These are phyloP conservation scores for Gamarada debralockiae DNA, from an alignment of 495 filamentous ascomycete genomes.

Conservation along the genomic window DNA sequence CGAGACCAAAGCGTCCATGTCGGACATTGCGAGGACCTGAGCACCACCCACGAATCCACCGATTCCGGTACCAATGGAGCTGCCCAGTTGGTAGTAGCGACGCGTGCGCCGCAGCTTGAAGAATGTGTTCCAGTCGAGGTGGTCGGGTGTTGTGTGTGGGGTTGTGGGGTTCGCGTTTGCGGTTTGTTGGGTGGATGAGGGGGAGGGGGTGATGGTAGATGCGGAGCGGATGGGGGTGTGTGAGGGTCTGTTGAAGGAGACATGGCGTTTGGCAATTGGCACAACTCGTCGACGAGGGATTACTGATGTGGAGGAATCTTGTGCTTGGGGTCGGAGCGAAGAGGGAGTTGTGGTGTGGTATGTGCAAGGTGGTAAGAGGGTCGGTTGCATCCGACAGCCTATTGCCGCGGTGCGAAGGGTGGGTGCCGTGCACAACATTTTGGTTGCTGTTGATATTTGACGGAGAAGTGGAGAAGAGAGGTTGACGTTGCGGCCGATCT, in stretches of 20 bases:
- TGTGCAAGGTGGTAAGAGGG: conserved; percentile 17
- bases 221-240: conserved; percentile 6
- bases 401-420: conserved; percentile 23
- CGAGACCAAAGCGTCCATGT: conserved; percentile 63
- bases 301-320: neutral
- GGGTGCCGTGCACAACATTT: conserved; percentile 22
- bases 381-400: conserved; percentile 24
- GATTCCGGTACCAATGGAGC: conserved; percentile 63
- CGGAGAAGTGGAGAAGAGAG: neutral
- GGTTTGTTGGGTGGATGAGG: neutral
- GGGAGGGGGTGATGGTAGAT: conserved; percentile 4
- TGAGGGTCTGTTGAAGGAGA: conserved; percentile 9
- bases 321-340: conserved; percentile 3
- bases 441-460: conserved; percentile 3
- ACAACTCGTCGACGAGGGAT: conserved; percentile 8
- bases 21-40: conserved; percentile 55
- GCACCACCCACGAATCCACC: conserved; percentile 56
- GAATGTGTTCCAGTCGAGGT: conserved; percentile 89
- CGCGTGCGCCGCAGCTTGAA: conserved; percentile 83
- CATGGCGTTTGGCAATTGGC: conserved; percentile 22
- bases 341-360: conserved; percentile 17
- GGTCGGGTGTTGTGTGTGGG: conserved; percentile 11
- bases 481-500: neutral
- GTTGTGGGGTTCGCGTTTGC: neutral
- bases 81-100: conserved; percentile 74